Evolutionary conservation across 208 protist genomes (phyloP).

Genomic region (Acanthamoeba divionensis): DNA sequence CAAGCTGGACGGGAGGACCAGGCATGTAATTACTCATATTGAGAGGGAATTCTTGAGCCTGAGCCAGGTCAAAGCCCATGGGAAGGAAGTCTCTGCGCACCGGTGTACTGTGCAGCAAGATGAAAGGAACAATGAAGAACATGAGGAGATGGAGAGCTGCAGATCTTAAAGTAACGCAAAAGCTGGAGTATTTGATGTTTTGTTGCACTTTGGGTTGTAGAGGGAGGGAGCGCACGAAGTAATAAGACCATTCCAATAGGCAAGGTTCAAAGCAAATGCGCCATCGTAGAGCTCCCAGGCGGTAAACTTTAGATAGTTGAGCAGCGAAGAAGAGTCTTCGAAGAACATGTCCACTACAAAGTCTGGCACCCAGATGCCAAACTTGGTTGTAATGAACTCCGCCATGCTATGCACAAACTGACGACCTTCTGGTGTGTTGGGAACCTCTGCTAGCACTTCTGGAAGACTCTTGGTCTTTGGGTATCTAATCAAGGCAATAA

Average conservation of each 20-base stretch:
- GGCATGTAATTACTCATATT: slow-evolving; percentile 32
- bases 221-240: slow-evolving; percentile 1
- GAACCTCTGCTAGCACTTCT: slow-evolving; percentile 25
- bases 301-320: slow-evolving; percentile 45
- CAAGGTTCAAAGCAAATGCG: slow-evolving; percentile 4
- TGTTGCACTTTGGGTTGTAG: background rate
- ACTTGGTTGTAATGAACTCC: background rate
- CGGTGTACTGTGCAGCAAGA: background rate
- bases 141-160: too few relatives aligned
- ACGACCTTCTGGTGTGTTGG: slow-evolving; percentile 24
- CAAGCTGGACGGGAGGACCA: background rate
- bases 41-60: background rate
- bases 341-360: slow-evolving; percentile 45
- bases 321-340: slow-evolving; percentile 26
- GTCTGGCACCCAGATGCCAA: slow-evolving; percentile 35
- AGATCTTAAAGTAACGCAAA: background rate
- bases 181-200: background rate
- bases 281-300: slow-evolving; percentile 23
- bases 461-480: slow-evolving; percentile 27
- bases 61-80: background rate
- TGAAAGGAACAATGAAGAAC: too few relatives aligned
- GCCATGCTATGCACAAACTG: slow-evolving; percentile 38
- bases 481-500: background rate
- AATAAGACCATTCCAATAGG: slow-evolving; percentile 39
- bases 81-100: background rate